phyloP scores from a whole-genome alignment of 257 asterid species.

The Solanum dulcamara region DNA sequence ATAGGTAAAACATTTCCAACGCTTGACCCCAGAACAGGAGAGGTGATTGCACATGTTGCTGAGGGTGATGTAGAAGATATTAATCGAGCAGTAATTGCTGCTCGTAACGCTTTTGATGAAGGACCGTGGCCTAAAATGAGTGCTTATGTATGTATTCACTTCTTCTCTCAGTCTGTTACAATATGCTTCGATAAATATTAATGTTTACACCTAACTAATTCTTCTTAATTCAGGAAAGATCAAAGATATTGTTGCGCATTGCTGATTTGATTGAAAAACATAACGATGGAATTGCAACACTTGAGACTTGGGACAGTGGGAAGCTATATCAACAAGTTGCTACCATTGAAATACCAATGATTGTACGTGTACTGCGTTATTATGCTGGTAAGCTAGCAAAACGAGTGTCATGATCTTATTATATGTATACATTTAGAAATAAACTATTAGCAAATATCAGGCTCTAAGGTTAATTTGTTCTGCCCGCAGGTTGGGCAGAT shows the following conservation, averaged over 20 bases:
- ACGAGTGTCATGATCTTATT: neutral
- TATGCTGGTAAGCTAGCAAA: neutral
- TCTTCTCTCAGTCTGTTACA: neutral
- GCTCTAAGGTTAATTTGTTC: neutral
- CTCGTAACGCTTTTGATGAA: neutral
- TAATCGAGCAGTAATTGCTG: neutral
- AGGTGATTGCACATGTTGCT: neutral
- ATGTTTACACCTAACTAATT: neutral
- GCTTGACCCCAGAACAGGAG: neutral
- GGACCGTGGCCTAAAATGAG: neutral
- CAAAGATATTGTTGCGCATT: neutral
- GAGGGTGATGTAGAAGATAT: neutral
- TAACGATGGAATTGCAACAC: neutral
- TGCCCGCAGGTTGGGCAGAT: neutral
- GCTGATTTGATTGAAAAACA: neutral
- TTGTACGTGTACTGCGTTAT: neutral
- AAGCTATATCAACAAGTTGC: neutral
- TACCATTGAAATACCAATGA: neutral
- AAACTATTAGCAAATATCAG: neutral
- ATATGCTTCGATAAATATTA: neutral
- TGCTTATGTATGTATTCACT: neutral
- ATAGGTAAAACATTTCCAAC: neutral
- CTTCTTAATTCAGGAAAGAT: neutral
- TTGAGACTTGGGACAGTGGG: neutral
- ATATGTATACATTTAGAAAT: neutral